Percentiles rank a stretch among this genome's conserved stretches.
These are phyloP conservation scores for Aspergillus alliaceus DNA, from an alignment of 2,329 filamentous ascomycete species.

Conservation along the genomic window DNA sequence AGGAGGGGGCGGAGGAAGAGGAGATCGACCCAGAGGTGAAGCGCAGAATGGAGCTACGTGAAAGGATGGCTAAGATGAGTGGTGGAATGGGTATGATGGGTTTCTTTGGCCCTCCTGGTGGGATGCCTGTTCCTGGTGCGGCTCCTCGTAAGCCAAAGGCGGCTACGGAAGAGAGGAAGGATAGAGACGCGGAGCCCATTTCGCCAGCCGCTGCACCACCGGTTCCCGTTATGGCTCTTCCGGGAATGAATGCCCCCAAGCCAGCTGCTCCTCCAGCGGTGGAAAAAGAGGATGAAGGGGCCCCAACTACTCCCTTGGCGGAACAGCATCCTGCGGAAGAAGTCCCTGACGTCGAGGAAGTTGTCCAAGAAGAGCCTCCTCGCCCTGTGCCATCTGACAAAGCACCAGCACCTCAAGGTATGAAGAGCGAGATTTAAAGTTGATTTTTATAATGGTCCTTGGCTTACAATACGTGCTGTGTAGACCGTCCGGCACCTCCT, in stretches of 20 bases:
- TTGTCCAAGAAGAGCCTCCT: slow-evolving; percentile 32
- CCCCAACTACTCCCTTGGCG: slow-evolving; percentile 42
- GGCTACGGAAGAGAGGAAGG: slow-evolving; percentile 35
- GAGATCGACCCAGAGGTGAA: slow-evolving; percentile 84
- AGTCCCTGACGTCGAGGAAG: slow-evolving; percentile 57
- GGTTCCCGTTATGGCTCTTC: slow-evolving; percentile 61
- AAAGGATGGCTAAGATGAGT: slow-evolving; percentile 98
- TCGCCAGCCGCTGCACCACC: slow-evolving; percentile 41
- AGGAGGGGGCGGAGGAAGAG: slow-evolving; percentile 75
- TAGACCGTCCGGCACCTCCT: slow-evolving; percentile 48
- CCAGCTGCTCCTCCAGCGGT: slow-evolving; percentile 46
- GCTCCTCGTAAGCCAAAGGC: slow-evolving; percentile 52
- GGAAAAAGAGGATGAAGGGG: slow-evolving; percentile 54
- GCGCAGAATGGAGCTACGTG: slow-evolving; percentile 82
- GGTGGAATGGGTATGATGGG: slow-evolving; percentile 96
- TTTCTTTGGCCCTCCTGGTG: slow-evolving; percentile 77
- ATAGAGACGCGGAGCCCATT: slow-evolving; percentile 32
- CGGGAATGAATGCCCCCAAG: slow-evolving; percentile 64
- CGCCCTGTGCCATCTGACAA: slow-evolving; percentile 42
- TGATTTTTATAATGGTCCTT: neutral
- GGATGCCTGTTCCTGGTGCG: slow-evolving; percentile 49
- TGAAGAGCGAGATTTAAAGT: slow-evolving; percentile 22
- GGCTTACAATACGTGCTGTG: slow-evolving; percentile 1
- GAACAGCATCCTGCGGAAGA: slow-evolving; percentile 46
- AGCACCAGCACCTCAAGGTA: slow-evolving; percentile 53